These are phyloP conservation scores for Aspergillus sp. DNA, from an alignment of 2,329 filamentous ascomycete genomes.

Conservation along the genomic window DNA sequence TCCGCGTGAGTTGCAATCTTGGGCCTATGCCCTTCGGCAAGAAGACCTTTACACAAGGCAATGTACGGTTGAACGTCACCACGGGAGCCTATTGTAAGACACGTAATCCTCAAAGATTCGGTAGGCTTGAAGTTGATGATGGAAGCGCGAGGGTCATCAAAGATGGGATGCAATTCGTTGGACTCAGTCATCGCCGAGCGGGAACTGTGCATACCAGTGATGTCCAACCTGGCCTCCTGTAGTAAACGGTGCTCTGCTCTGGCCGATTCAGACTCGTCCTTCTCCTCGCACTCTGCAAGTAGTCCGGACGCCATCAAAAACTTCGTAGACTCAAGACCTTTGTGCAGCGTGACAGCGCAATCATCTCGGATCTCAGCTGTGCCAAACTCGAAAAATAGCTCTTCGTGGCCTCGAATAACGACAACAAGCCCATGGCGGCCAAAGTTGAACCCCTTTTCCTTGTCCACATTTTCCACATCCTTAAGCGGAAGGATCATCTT, in stretches of 20 bases:
- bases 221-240: conserved; percentile 67
- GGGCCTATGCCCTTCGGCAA: conserved; percentile 82
- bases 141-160: conserved; percentile 85
- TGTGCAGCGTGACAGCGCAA: conserved; percentile 78
- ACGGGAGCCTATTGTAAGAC: conserved; percentile 90
- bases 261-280: conserved; percentile 71
- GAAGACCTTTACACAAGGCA: conserved; percentile 84
- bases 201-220: conserved; percentile 36
- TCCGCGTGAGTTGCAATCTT: conserved; percentile 90
- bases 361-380: conserved; percentile 79
- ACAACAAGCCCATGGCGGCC: conserved; percentile 88
- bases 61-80: conserved; percentile 98
- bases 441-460: conserved; percentile 91
- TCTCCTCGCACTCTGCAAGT: conserved; percentile 68
- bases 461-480: conserved; percentile 90
- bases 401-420: conserved; percentile 92
- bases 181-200: conserved; percentile 32
- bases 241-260: conserved; percentile 79
- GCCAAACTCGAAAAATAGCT: conserved; percentile 93
- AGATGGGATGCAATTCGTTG: conserved; percentile 68
- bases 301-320: conserved; percentile 70
- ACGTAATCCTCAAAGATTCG: conserved; percentile 79
- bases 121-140: conserved; percentile 88
- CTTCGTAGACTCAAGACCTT: conserved; percentile 71
- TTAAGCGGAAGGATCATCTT: conserved; percentile 89